Conservation (phyloP, 495 filamentous ascomycete species). For the Penicillium tannophilum region DNA sequence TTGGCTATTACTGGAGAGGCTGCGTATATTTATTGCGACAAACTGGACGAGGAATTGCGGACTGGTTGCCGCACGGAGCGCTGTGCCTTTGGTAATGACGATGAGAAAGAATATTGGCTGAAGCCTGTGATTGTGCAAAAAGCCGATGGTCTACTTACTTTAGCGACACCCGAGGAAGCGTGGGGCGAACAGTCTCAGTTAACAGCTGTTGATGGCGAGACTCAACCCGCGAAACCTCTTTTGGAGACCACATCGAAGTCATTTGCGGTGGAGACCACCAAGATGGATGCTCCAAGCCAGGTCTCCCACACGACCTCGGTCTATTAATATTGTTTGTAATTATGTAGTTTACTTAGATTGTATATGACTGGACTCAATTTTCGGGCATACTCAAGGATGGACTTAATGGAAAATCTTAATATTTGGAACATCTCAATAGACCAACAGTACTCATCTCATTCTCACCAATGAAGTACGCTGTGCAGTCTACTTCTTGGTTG, state of each 20-base stretch:
- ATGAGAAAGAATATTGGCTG: background rate
- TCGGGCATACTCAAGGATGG: too few relatives aligned
- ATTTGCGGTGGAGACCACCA: background rate
- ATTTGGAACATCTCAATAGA: too few relatives aligned
- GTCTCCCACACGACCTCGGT: background rate
- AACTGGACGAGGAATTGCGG: constrained; percentile 19
- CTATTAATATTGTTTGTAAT: background rate
- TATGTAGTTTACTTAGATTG: background rate
- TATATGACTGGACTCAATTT: background rate
- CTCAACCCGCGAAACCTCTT: background rate
- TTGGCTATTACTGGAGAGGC: constrained; percentile 19
- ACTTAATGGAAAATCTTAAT: too few relatives aligned
- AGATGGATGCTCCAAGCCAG: background rate
- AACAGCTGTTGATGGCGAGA: constrained; percentile 2
- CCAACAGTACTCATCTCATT: too few relatives aligned
- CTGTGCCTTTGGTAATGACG: background rate
- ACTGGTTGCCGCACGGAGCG: constrained; percentile 20
- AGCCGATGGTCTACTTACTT: background rate
- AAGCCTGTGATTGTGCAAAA: constrained; percentile 4
- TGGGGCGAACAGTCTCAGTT: constrained; percentile 11
- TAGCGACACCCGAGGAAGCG: background rate
- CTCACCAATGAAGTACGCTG: too few relatives aligned
- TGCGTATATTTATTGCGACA: constrained; percentile 25
- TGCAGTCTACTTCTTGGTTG: too few relatives aligned
- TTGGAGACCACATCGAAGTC: background rate